Evolutionary conservation across 2,329 filamentous ascomycete species (phyloP), one percentile per base, ranked within the genome.

Genomic region (Cladosporium austrohemisphaericum): DNA sequence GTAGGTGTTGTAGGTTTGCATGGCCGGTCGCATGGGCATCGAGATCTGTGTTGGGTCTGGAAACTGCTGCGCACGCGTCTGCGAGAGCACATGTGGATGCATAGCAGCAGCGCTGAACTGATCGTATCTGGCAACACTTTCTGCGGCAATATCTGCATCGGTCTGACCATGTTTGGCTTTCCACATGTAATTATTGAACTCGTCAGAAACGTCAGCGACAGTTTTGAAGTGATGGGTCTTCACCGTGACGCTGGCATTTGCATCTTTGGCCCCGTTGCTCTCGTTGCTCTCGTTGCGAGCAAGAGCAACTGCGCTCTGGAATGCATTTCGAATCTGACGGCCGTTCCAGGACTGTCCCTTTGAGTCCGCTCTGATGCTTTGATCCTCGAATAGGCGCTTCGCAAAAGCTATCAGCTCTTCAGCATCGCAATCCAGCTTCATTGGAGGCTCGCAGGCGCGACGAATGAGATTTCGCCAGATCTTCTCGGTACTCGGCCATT

Each of bases 281-380:
- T 26, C 10, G 23, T 31, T 31, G 5, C 10, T 11, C 10, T 31
- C 28, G 10, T 31, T 5, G 4, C 14, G 10, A n/a, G 65, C 67
- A 4, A 70, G 57, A 3, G 67, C 61, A 11, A 63, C 52, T 5
- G 66, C 65, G 1, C 58, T 66, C 29, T 68, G 65, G 48, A 67
- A 67, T 1, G 66, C 66, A 48, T 70, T 70, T 13, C 58, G 55
- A 31, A 70, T 68, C 52, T 68, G 65, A 18, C 68, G 52, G 3
- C 67, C 68, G 48, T 69, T 70, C 65, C 66, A 68, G 5, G 41
- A 22, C 52, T 54, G 7, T 53, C 35, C 22, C 18, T 32, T 29
- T 28, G 36, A 23, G n/a, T n/a, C n/a, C n/a, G n/a, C n/a, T 13
- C 8, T 3, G 11, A 4, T 13, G 6, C 6, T 6, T 9, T 26